A percentile compares a stretch with the other conserved stretches of the same genome.
phyloP scores from a whole-genome alignment of 495 filamentous ascomycete genomes.

The Aspergillus sclerotioniger region DNA sequence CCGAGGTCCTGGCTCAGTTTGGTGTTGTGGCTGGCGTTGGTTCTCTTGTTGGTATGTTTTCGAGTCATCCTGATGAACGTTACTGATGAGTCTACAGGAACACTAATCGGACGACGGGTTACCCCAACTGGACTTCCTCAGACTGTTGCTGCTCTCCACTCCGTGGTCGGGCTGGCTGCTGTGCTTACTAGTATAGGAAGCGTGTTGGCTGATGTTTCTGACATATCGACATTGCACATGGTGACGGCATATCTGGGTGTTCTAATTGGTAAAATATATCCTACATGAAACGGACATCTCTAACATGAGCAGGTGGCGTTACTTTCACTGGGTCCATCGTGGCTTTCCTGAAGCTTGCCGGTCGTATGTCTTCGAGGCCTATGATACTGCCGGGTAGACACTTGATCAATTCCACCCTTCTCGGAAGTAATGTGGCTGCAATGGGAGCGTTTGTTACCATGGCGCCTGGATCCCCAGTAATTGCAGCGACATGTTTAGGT shows the following conservation, averaged over 20 bases:
- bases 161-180: conserved; percentile 77
- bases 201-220: conserved; percentile 63
- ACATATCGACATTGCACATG: conserved; percentile 70
- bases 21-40: conserved; percentile 67
- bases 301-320: conserved; percentile 52
- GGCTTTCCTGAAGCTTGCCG: conserved; percentile 76
- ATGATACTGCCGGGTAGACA: conserved; percentile 67
- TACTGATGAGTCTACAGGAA: conserved; percentile 32
- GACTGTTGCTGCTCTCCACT: conserved; percentile 77
- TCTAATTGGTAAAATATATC: conserved; percentile 53
- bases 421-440: conserved; percentile 69
- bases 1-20: conserved; percentile 71
- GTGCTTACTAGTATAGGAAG: conserved; percentile 81
- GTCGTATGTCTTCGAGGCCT: conserved; percentile 71
- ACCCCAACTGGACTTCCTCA: conserved; percentile 79
- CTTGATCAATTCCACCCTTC: conserved; percentile 64
- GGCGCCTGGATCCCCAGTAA: conserved; percentile 68
- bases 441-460: conserved; percentile 77
- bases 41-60: conserved; percentile 47
- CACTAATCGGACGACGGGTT: conserved; percentile 75
- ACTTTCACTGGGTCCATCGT: conserved; percentile 84
- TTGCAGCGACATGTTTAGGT: conserved; percentile 69
- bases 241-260: conserved; percentile 79
- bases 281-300: not conserved
- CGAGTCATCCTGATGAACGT: not conserved